Evolutionary conservation across 2,329 filamentous ascomycete species (phyloP).

Genomic region (Epichloe typhina): DNA sequence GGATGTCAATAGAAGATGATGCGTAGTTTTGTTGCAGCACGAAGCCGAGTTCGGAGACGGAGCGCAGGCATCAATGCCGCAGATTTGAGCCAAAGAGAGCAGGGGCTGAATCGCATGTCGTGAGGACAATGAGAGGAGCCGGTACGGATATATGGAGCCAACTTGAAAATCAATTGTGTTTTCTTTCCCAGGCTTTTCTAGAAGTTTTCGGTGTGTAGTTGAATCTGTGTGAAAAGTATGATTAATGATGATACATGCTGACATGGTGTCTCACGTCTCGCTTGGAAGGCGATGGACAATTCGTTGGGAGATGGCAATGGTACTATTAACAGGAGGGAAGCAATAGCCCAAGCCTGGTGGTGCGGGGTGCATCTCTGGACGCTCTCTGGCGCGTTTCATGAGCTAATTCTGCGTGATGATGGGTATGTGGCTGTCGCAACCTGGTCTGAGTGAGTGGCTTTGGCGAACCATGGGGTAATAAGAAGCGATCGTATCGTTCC

Average conservation of each 20-base stretch:
- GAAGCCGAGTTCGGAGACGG: too few species aligned
- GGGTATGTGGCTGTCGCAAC: conserved; percentile 1
- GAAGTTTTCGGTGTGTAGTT: background rate
- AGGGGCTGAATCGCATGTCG: too few species aligned
- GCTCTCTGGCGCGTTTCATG: background rate
- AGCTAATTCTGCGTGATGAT: background rate
- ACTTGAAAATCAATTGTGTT: background rate
- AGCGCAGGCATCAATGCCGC: too few species aligned
- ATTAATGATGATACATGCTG: background rate
- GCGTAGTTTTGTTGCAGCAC: too few species aligned
- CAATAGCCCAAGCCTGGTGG: background rate
- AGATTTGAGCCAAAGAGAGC: too few species aligned
- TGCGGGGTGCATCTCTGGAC: conserved; percentile 1
- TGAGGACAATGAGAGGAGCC: too few species aligned
- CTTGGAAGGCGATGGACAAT: background rate
- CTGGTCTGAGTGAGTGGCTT: conserved; percentile 5
- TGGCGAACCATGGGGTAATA: conserved; percentile 4
- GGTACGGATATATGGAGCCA: background rate
- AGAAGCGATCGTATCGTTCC: conserved; percentile 17
- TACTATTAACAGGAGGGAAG: background rate
- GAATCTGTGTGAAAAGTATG: background rate
- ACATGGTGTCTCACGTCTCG: background rate
- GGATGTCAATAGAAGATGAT: too few species aligned
- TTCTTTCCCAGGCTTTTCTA: background rate
- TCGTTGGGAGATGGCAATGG: background rate